Conservation (phyloP, 2,329 filamentous ascomycete genomes). For the Geoglossum cookeanum region DNA sequence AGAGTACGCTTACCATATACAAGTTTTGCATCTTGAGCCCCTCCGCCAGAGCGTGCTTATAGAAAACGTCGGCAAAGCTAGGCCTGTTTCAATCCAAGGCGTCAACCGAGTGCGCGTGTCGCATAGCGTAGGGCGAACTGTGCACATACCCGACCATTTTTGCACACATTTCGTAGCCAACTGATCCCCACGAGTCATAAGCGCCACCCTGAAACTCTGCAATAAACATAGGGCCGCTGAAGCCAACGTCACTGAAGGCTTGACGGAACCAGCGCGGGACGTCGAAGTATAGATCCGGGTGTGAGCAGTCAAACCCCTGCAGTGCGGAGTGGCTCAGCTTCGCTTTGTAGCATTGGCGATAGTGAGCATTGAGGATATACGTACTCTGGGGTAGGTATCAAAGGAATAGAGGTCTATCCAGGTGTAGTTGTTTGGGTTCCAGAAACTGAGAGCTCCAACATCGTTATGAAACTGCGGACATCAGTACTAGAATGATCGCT, state of each 20-base stretch:
- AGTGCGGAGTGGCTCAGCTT: constrained; percentile 38
- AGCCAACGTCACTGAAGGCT: constrained; percentile 17
- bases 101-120: constrained; percentile 35
- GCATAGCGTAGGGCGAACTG: constrained; percentile 32
- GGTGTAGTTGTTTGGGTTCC: neutral
- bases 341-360: constrained; percentile 36
- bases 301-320: constrained; percentile 27
- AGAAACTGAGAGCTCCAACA: neutral
- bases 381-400: constrained; percentile 26
- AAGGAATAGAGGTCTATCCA: constrained; percentile 16
- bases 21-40: constrained; percentile 39
- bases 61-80: constrained; percentile 44
- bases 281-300: constrained; percentile 22
- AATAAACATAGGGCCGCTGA: constrained; percentile 28
- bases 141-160: neutral
- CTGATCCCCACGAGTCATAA: constrained; percentile 24
- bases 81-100: constrained; percentile 34
- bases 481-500: neutral
- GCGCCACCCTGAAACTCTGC: constrained; percentile 40
- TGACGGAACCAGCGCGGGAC: constrained; percentile 13
- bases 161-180: neutral
- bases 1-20: constrained; percentile 32
- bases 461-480: neutral
- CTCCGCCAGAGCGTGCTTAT: constrained; percentile 41
- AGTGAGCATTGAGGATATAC: constrained; percentile 35